These are phyloP conservation scores for Leishmania gerbilli DNA, from an alignment of 208 protist species.

Conservation along the genomic window DNA sequence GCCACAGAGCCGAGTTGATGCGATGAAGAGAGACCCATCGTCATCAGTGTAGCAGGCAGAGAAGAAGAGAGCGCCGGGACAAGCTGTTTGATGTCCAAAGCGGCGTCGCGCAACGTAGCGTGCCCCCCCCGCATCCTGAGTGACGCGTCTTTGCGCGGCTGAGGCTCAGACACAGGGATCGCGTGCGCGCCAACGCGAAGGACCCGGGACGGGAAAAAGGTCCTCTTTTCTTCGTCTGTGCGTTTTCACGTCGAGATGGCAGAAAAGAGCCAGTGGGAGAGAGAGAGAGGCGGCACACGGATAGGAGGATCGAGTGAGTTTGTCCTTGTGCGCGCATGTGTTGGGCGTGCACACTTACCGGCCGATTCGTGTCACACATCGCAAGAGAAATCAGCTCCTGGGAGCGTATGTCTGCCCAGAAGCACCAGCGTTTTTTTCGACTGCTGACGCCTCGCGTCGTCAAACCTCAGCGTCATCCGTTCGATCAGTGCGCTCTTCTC, in stretches of 20 bases:
- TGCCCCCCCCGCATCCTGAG: no score
- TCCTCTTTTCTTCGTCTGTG: background rate
- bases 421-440: background rate
- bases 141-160: no score
- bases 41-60: background rate
- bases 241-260: background rate
- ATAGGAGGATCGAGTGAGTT: background rate
- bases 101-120: background rate
- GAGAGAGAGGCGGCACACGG: background rate
- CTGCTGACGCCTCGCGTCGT: background rate
- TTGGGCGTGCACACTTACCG: no score
- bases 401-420: background rate
- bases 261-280: background rate
- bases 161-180: no score
- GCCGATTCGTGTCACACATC: background rate
- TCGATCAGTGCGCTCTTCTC: slow-evolving; percentile 18
- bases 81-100: background rate
- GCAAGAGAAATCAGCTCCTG: background rate
- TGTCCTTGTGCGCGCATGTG: background rate
- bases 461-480: slow-evolving; percentile 1
- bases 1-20: background rate
- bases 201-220: no score
- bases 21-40: background rate
- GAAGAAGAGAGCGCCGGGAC: no score
- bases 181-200: background rate